Base-by-base conservation (phyloP, 2,329 filamentous ascomycete genomes). In the Verticillium longisporum region DNA sequence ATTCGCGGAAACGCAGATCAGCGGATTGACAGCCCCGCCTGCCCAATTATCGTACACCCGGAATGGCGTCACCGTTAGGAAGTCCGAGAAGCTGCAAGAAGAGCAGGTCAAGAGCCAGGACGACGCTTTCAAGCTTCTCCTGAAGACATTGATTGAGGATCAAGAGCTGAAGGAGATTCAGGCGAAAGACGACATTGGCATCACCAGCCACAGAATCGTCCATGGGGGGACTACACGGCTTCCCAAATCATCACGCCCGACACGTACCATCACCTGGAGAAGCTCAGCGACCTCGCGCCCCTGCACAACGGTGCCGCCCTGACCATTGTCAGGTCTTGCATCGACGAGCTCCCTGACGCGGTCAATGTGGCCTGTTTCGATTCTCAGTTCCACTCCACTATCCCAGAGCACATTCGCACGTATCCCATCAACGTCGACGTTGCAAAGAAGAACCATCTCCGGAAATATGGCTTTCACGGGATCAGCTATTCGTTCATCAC, bases 381-480 rank as follows among this genome's bases (percentile, higher is more conserved):
- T 75, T 89, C 89, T 6, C 84, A 91, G 61, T 97, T 96, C 77
- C 93, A 97, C 73, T 77, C 84, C 53, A 86, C 87, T 1, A 80
- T 96, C 38, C 91, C 92, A 0, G 77, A 80, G 10, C 85, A 91
- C 66, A 86, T 94, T 59, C 81, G 80, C 61, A 95, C 91, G 1
- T 96, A 97, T 71, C 88, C 91, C 11, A 95, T 97, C 69, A 78
- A 94, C 73, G 90, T 82, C 60, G 75, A 82, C 13, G 81, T 90
- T 56, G 92, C 92, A 21, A 79, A 81, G 70, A 86, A 84, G 68
- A 94, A 95, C 71, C 83, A 86, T 60, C 78, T 97, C 60, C 83
- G 91, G 62, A 96, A 96, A 73, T 97, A 97, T 70, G 92, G 92
- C 2, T 97, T 97, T 73, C 93, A 97, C 72, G 92, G 92, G 10